These are phyloP conservation scores for Bolboschoenus planiculmis DNA, from an alignment of 176 grass and related monocot species.

Conservation along the genomic window DNA sequence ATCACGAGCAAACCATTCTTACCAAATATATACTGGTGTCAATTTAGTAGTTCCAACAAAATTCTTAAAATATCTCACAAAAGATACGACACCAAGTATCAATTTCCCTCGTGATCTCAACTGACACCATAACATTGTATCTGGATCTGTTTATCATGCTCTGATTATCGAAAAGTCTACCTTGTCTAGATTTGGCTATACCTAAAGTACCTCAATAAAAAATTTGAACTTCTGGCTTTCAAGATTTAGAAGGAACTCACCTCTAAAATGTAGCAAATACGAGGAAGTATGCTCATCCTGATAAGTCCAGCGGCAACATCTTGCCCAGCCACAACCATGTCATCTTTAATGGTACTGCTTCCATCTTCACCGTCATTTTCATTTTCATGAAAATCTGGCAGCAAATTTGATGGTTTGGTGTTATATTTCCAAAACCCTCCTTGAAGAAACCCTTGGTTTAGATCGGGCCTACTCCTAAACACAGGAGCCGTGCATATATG, in stretches of 20 bases:
- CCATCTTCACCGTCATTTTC: conserved; percentile 59
- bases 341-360: conserved; percentile 72
- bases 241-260: conserved; percentile 25
- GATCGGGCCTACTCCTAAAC: conserved; percentile 68
- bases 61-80: background rate
- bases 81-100: background rate
- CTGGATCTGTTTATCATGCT: background rate
- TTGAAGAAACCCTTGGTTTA: conserved; percentile 74
- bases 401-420: conserved; percentile 74
- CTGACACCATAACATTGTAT: background rate
- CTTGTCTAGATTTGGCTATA: background rate
- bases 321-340: conserved; percentile 75
- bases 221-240: background rate
- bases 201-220: background rate
- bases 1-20: background rate
- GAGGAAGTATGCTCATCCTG: conserved; percentile 88
- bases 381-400: conserved; percentile 38
- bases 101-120: background rate
- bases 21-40: background rate
- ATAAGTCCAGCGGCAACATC: conserved; percentile 89
- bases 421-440: conserved; percentile 95
- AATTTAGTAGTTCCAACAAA: background rate
- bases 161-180: background rate
- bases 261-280: conserved; percentile 86
- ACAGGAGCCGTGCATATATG: conserved; percentile 81